Base-by-base conservation (phyloP, 352 stramenopile genomes). In the Phytophthora capsici region DNA sequence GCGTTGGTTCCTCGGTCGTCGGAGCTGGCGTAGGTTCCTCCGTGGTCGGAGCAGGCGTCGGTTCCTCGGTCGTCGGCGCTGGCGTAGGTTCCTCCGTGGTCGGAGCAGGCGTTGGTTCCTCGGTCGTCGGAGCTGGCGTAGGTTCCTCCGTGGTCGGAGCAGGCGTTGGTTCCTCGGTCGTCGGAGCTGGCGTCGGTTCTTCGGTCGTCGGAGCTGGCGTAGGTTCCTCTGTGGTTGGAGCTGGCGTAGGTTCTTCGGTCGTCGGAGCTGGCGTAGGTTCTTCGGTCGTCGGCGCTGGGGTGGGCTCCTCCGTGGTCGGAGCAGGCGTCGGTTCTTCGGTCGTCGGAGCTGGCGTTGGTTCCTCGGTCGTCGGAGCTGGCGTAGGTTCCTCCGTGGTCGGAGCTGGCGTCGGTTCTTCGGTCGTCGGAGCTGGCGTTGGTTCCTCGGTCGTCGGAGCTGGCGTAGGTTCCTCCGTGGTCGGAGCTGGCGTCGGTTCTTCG, bases 141-240 rank as follows among this genome's bases (percentile, higher is more conserved):
- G 52, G 52, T 20, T 59, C 23, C 2, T 9, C 13, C 0, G 34
- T 41, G 0, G 13, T 41, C 13, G 34, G 34, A 19, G 26, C 34
- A 19, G 34, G 34, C 0, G 25, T 59, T 0, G 52, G 52, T 20
- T 59, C 23, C 2, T 9, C 13, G 0, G 34, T 41, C 12, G 13
- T 41, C 12, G 34, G 34, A 0, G 26, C 34, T 19, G 34, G 34
- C 13, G 34, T 41, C 8, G 34, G 34, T 8, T 41, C 16, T 13
- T 37, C 2, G 4, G 50, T 57, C 6, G 50, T 49, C 23, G 51
- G 36, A 6, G 4, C 20, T 20, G 6, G 37, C 0, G 52, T 59
- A 0, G 52, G 52, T 14, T 59, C 23, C 16, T 14, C n/a, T 0
- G 46, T 65, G 4, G 57, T 65, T 17, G 54, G 54, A 0, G 54